Evolutionary conservation across 371 early-diverging fungal species (phyloP), one percentile per base, ranked within the genome.

Genomic region (Blastocladiella emersonii): DNA sequence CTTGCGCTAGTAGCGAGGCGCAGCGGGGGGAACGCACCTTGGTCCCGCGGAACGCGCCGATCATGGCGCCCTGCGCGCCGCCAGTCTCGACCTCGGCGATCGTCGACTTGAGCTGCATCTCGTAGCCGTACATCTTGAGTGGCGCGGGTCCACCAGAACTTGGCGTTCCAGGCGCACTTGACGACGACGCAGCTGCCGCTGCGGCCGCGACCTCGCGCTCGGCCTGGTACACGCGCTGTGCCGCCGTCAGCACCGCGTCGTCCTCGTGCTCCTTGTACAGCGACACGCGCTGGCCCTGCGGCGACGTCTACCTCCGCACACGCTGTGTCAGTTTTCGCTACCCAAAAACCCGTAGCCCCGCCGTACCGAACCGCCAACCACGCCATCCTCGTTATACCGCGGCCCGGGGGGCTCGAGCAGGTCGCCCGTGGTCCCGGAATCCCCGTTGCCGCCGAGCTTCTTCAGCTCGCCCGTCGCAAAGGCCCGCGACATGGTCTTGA

Each of bases 401-500:
- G n/a, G n/a, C n/a, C n/a, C n/a, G n/a, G n/a, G n/a, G n/a, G n/a
- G n/a, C n/a, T n/a, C n/a, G n/a, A n/a, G n/a, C n/a, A n/a, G n/a
- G n/a, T n/a, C n/a, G n/a, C n/a, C n/a, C n/a, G n/a, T n/a, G n/a
- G n/a, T n/a, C n/a, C n/a, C n/a, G n/a, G n/a, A n/a, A n/a, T n/a
- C n/a, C n/a, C n/a, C n/a, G 34, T 56, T 56, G 32, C n/a, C 41
- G 41, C 41, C 41, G 41, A 41, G 19, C 19, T 17, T 13, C 56
- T 57, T n/a, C 59, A 78, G 73, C 45, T 80, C 77, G 27, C 80
- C 80, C 1, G 74, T 70, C 21, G 75, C 72, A 64, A 78, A 80
- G 6, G 79, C 77, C 25, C 71, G 61, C 25, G 79, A 78, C 7
- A 80, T 69, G 23, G 72, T 75, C 61, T 80, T 80, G 73, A 80